Evolutionary conservation across 768 basidiomycete genomes (phyloP), one percentile per base, ranked within the genome.

Genomic region (Rickenella mellea): DNA sequence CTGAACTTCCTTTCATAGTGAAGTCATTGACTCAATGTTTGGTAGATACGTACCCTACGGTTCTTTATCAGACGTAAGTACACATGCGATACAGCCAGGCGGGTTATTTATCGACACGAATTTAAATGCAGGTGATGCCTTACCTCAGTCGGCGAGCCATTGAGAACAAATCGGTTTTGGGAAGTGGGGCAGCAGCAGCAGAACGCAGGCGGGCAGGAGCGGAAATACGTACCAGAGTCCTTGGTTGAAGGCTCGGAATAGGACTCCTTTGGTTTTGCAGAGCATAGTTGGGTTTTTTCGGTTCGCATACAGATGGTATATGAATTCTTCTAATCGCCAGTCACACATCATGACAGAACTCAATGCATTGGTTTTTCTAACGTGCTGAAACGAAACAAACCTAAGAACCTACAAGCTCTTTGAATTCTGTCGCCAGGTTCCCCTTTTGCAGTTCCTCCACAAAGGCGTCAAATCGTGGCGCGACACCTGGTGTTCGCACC

Each of bases 111-210:
- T n/a, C n/a, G n/a, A n/a, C n/a, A 58, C 15, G 25, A 43, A 26
- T 40, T 43, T 31, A 20, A 29, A 22, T 42, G 46, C 40, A 84
- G 78, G 84, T 90, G 8, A 82, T 96, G 78, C 91, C 93, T 0
- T 97, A 94, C 58, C 73, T 96, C 7, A 73, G 82, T 29, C 73
- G 91, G 25, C 71, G 93, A 12, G 92, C 91, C 1, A 80, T 91
- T 33, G 92, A 96, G 76, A 96, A 97, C 67, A 93, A 90, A 61
- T 81, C 82, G 0, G 71, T 96, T 2, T 73, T 97, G 21, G 84
- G 82, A 12, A 66, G 73, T 15, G 84, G 83, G 1, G 77, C 70
- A 10, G 88, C 89, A 0, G 60, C 62, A 2, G 66, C 67, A 19
- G 87, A 89, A 58, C 65, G 82, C 19, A 59, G 58, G 44, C 57